Conservation (phyloP, 306 rosid species). For the Trifolium fragiferum region DNA sequence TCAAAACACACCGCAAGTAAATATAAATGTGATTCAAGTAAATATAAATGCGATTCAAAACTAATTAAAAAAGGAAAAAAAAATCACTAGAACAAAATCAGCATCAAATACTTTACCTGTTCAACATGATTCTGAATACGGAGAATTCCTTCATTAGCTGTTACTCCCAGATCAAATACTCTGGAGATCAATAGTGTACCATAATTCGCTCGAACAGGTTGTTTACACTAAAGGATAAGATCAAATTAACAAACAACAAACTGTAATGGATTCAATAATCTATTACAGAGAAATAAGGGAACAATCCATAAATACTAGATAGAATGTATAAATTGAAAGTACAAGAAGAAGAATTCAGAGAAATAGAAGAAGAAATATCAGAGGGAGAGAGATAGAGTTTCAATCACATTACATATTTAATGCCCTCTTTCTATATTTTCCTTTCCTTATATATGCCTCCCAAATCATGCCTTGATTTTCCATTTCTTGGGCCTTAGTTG, state of each 20-base stretch:
- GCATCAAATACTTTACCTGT: slow-evolving; percentile 45
- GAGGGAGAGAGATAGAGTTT: no score
- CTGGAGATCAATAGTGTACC: slow-evolving; percentile 76
- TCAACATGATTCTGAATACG: slow-evolving; percentile 64
- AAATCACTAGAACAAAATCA: neutral
- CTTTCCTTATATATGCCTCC: no score
- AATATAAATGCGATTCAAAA: neutral
- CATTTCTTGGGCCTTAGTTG: no score
- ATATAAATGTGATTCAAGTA: neutral
- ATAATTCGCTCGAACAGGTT: slow-evolving; percentile 81
- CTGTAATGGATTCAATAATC: no score
- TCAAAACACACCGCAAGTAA: neutral
- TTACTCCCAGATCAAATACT: slow-evolving; percentile 71
- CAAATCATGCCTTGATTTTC: no score
- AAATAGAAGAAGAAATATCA: no score
- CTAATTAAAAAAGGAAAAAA: neutral
- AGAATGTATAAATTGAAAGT: no score
- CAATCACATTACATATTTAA: no score
- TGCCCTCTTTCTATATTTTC: no score
- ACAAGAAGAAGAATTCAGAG: no score
- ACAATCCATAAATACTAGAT: no score
- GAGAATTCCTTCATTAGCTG: slow-evolving; percentile 82
- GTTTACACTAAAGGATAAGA: slow-evolving; percentile 68
- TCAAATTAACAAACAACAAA: neutral
- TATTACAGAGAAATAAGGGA: no score